phyloP scores from a whole-genome alignment of 805 yeast species.

The Yamadazyma sp. region DNA sequence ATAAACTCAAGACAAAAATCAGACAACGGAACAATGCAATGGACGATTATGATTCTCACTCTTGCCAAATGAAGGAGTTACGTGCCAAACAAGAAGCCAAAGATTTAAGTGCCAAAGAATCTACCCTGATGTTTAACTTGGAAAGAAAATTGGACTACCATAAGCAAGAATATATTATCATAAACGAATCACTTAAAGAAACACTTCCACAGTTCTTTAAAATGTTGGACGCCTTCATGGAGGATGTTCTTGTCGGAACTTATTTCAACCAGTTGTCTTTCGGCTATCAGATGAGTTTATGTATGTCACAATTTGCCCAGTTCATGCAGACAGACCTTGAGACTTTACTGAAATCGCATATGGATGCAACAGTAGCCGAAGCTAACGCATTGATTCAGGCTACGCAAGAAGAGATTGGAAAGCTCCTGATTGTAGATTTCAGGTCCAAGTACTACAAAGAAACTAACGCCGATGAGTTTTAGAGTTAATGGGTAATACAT shows the following conservation, averaged over 20 bases:
- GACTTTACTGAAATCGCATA: not conserved
- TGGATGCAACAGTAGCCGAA: not conserved
- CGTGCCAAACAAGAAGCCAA: slow-evolving; percentile 38
- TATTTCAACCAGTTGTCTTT: slow-evolving; percentile 41
- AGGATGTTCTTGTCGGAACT: slow-evolving; percentile 8
- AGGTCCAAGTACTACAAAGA: slow-evolving; percentile 20
- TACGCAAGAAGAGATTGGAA: slow-evolving; percentile 17
- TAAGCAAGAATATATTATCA: slow-evolving; percentile 28
- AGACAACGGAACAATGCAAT: slow-evolving; percentile 25
- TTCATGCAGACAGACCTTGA: slow-evolving; percentile 1
- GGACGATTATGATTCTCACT: slow-evolving; percentile 38
- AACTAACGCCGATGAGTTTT: too few species aligned
- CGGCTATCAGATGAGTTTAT: slow-evolving; percentile 26
- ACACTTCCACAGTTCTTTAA: slow-evolving; percentile 49
- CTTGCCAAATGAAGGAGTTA: slow-evolving; percentile 27
- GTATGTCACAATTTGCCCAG: slow-evolving; percentile 1
- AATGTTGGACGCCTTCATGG: slow-evolving; percentile 29
- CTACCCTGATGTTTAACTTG: slow-evolving; percentile 23
- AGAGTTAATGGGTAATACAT: too few species aligned
- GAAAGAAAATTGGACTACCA: slow-evolving; percentile 26
- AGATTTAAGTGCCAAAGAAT: slow-evolving; percentile 29
- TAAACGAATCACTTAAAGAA: slow-evolving; percentile 39
- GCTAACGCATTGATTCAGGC: slow-evolving; percentile 1
- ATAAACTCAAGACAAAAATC: slow-evolving; percentile 8
- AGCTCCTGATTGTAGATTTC: slow-evolving; percentile 24